Conservation (phyloP, 768 basidiomycete genomes). For the Rhodotorula toruloides region DNA sequence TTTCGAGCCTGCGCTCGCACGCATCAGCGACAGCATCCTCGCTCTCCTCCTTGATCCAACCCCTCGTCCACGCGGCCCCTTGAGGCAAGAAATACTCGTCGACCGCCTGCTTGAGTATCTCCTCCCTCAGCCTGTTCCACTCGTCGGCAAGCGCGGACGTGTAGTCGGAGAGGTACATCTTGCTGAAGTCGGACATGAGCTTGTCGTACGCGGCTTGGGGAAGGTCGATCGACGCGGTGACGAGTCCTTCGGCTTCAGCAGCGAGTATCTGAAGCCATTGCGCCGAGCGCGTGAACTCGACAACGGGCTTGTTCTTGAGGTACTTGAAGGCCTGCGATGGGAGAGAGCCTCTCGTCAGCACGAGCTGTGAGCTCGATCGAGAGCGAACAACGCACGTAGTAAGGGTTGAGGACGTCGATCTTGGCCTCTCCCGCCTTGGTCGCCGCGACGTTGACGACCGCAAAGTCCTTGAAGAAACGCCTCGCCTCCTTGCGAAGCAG, state of each 20-base stretch:
- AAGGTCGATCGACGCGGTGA: conserved; percentile 67
- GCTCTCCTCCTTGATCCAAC: conserved; percentile 80
- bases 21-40: conserved; percentile 72
- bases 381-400: conserved; percentile 50
- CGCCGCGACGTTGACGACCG: conserved; percentile 69
- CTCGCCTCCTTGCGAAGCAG: conserved; percentile 73
- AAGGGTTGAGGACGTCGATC: conserved; percentile 53
- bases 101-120: conserved; percentile 70
- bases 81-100: conserved; percentile 76
- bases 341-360: not conserved
- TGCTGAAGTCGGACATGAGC: conserved; percentile 68
- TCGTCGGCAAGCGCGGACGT: conserved; percentile 76
- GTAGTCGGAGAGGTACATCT: conserved; percentile 77
- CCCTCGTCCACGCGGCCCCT: conserved; percentile 80
- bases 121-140: conserved; percentile 82
- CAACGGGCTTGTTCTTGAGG: conserved; percentile 68
- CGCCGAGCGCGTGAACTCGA: conserved; percentile 49
- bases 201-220: conserved; percentile 59
- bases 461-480: conserved; percentile 66
- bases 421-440: conserved; percentile 70
- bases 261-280: conserved; percentile 86
- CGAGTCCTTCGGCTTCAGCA: conserved; percentile 82
- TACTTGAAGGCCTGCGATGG: conserved; percentile 83
- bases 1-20: conserved; percentile 64
- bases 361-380: conserved; percentile 17